Percentiles rank a stretch among this genome's conserved stretches.
These are phyloP conservation scores for Colletotrichum horii DNA, from an alignment of 2,329 filamentous ascomycete genomes.

Conservation along the genomic window DNA sequence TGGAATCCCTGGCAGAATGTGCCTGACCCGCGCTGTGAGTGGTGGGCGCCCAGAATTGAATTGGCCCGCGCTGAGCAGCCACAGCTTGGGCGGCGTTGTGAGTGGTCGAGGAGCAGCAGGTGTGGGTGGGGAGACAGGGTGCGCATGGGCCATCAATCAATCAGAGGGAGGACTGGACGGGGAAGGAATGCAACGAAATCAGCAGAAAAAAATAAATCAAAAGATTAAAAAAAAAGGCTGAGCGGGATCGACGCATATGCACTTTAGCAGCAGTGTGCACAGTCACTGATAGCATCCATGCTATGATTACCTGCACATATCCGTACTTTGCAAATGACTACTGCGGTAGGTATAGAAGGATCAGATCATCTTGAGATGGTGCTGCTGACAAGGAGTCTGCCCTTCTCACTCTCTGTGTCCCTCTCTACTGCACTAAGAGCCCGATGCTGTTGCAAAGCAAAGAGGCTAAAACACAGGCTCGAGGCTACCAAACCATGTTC, in stretches of 20 bases:
- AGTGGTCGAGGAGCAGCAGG: not conserved
- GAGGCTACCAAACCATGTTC: not conserved
- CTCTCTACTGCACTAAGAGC: not conserved
- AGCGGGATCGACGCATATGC: not conserved
- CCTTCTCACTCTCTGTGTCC: not conserved
- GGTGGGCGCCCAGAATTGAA: not conserved
- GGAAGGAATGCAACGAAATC: not conserved
- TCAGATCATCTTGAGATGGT: not conserved
- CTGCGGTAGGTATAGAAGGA: not conserved
- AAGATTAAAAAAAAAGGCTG: not conserved
- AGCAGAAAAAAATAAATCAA: not conserved
- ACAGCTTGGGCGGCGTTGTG: not conserved
- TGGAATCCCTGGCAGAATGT: not conserved
- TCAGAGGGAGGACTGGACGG: not conserved
- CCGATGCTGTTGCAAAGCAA: not conserved
- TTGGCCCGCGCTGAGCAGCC: not conserved
- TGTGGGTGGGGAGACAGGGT: constrained; percentile 1
- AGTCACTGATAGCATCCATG: not conserved
- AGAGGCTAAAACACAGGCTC: not conserved
- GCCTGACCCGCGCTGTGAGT: not conserved
- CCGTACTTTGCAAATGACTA: not conserved
- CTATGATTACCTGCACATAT: not conserved
- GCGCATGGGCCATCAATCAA: not conserved
- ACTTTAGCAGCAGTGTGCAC: not conserved
- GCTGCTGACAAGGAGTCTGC: not conserved